Conservation (phyloP, 208 protist species). For the Vickermania spadyakhi region DNA sequence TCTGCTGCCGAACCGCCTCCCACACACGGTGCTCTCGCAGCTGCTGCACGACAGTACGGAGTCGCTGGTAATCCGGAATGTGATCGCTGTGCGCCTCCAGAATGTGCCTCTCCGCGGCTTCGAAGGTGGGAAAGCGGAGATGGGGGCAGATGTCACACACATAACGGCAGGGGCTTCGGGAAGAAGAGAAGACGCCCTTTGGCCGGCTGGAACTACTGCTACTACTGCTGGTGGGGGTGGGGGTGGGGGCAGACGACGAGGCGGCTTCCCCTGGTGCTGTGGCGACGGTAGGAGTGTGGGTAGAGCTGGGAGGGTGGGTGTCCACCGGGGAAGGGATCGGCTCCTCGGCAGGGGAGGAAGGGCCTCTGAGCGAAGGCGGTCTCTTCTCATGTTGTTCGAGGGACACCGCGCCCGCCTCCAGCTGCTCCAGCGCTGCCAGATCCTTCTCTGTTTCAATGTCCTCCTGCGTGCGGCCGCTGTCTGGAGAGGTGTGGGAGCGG, state of each 20-base stretch:
- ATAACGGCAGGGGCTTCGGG: constrained; percentile 11
- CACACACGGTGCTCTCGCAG: constrained; percentile 28
- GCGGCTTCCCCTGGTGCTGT: background rate
- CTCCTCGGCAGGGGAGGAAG: background rate
- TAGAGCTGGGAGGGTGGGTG: background rate
- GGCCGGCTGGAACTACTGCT: background rate
- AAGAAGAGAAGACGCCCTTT: background rate
- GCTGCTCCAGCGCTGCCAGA: background rate
- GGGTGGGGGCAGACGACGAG: background rate
- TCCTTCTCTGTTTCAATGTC: background rate
- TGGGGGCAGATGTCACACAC: constrained; percentile 71
- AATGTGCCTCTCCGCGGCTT: constrained; percentile 42
- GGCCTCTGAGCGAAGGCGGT: background rate
- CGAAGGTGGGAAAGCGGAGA: constrained; percentile 26
- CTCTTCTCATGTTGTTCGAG: background rate
- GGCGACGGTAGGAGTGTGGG: background rate
- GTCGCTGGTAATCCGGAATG: constrained; percentile 36
- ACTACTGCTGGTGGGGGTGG: background rate
- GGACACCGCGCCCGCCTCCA: constrained; percentile 3
- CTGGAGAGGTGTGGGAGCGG: too few species aligned
- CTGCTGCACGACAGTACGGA: constrained; percentile 32
- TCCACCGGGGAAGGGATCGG: background rate
- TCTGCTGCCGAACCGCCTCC: constrained; percentile 20
- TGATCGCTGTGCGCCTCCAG: constrained; percentile 37
- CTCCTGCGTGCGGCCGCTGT: too few species aligned